These are phyloP conservation scores for Linderniella brevidens DNA, from an alignment of 257 asterid genomes.

Conservation along the genomic window DNA sequence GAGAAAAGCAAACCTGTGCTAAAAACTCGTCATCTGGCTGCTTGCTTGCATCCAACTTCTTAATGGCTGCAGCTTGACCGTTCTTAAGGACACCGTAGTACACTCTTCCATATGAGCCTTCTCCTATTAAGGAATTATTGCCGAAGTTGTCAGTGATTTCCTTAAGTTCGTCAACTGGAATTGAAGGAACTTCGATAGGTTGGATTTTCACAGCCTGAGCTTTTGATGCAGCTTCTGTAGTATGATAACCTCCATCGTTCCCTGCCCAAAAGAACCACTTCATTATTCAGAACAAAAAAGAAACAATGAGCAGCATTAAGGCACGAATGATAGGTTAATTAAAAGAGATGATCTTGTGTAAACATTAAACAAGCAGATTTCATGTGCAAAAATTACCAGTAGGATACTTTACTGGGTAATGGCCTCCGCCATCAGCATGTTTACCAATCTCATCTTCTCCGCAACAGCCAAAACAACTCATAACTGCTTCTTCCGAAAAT, in stretches of 20 bases:
- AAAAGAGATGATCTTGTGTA: not conserved
- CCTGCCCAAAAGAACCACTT: not conserved
- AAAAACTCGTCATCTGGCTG: conserved; percentile 14
- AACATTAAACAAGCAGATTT: not conserved
- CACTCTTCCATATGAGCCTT: conserved; percentile 13
- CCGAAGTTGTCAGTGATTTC: conserved; percentile 13
- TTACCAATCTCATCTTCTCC: not conserved
- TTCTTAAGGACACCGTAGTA: conserved; percentile 13
- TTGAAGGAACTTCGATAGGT: conserved; percentile 3
- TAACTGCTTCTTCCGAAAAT: not conserved
- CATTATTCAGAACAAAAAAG: too few species aligned
- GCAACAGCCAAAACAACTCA: conserved; percentile 6
- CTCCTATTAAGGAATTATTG: conserved; percentile 10
- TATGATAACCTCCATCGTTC: not conserved
- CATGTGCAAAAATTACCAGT: not conserved
- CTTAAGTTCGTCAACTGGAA: conserved; percentile 14
- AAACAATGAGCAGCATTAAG: too few species aligned
- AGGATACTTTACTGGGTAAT: not conserved
- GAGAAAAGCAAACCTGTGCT: conserved; percentile 12
- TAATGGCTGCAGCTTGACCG: conserved; percentile 14
- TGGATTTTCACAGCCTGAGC: not conserved
- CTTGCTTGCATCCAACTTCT: conserved; percentile 10
- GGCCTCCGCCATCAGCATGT: not conserved
- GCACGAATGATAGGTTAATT: too few species aligned
- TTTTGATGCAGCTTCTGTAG: not conserved